Evolutionary conservation across 2,329 filamentous ascomycete species (phyloP), one percentile per base, ranked within the genome.

Genomic region (Exophiala bonariae): DNA sequence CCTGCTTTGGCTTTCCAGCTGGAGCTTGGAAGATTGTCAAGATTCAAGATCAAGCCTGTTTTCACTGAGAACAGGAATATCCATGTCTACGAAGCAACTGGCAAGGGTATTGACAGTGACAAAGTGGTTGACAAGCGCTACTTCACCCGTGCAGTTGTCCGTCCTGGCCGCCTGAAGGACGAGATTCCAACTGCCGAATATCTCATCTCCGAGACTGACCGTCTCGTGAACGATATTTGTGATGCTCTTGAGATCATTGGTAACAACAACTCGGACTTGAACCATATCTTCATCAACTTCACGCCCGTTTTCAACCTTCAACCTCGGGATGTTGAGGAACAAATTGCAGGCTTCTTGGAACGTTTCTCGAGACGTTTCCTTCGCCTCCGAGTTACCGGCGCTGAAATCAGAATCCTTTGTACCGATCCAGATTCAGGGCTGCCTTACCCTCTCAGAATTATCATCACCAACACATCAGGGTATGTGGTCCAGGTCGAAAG

Each of bases 241-340:
- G 93, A 99, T 66, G 93, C 93, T 35, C 78, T 99, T 49, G 93
- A 99, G 78, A 96, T 99, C 61, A 95, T 96, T 65, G 93, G 93
- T 65, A 96, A 96, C 79, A 97, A 96, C 77, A 95, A 95, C 76
- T 96, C 93, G 41, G 93, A 99, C 78, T 80, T 99, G 66, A 99
- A 99, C 79, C 93, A 99, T 75, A 93, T 99, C 79, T 99, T 99
- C 78, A 93, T 99, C 79, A 97, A 99, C 81, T 99, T 99, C 76
- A 93, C 89, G 0, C 89, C 91, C 8, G 88, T 96, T 49, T 97
- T 99, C 83, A 89, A 90, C 66, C 82, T 99, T 39, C 79, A 89
- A 63, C 91, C 93, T 3, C 75, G 82, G 50, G 89, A 96, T 73
- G 89, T 99, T 13, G 90, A 97, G 73, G 82, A 95, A 70, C 92